Percentiles rank a stretch among this genome's conserved stretches.
These are phyloP conservation scores for Leucosporidium scottii DNA, from an alignment of 768 basidiomycete species.

Conservation along the genomic window DNA sequence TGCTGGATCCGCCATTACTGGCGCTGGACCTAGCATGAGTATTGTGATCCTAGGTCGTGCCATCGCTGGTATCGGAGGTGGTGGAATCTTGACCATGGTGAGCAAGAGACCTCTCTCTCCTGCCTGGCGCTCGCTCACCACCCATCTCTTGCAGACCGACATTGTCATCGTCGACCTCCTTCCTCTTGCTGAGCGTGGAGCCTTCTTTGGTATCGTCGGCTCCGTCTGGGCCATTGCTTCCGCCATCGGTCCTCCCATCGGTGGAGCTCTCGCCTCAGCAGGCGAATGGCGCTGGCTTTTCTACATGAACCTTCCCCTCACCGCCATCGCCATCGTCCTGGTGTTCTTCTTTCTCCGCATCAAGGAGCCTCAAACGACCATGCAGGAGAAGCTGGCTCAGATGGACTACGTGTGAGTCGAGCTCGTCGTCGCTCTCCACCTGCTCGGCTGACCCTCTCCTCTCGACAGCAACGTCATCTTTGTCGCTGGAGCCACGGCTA, in stretches of 20 bases:
- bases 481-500: conserved; percentile 36
- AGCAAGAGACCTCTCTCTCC: no score
- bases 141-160: conserved; percentile 30
- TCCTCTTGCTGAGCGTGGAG: conserved; percentile 48
- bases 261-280: conserved; percentile 31
- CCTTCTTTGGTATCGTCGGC: conserved; percentile 26
- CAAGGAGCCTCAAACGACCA: conserved; percentile 44
- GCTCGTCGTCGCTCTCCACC: conserved; percentile 35
- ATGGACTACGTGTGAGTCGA: conserved; percentile 32
- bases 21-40: conserved; percentile 46
- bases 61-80: conserved; percentile 35
- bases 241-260: conserved; percentile 31
- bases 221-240: conserved; percentile 33
- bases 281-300: conserved; percentile 41
- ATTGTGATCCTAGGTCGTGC: conserved; percentile 47
- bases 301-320: conserved; percentile 33
- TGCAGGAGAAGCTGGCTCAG: conserved; percentile 29
- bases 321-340: conserved; percentile 27
- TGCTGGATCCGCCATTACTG: conserved; percentile 48
- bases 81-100: conserved; percentile 25
- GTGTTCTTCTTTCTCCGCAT: conserved; percentile 25
- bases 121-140: conserved; percentile 29
- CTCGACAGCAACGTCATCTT: conserved; percentile 43
- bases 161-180: conserved; percentile 51
- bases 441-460: conserved; percentile 35